These are phyloP conservation scores for Geranomyces variabilis DNA, from an alignment of 192 early-diverging fungal species.

Conservation along the genomic window DNA sequence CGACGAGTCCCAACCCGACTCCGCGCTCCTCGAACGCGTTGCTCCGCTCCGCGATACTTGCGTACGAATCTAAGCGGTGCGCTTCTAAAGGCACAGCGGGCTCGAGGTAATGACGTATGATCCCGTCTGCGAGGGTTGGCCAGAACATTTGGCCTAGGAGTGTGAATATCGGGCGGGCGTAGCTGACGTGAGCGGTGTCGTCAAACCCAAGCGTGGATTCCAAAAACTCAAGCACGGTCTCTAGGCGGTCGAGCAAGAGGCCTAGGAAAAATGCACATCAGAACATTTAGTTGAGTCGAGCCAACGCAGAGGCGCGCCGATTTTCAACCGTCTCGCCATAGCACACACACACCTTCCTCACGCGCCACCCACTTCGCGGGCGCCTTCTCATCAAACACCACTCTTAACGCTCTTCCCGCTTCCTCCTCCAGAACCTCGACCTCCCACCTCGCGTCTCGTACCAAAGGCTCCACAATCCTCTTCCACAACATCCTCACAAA, in stretches of 20 bases:
- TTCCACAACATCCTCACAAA: conserved; percentile 26
- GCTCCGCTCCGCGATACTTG: neutral
- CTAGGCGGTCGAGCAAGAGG: neutral
- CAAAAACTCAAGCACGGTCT: neutral
- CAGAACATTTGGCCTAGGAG: conserved; percentile 16
- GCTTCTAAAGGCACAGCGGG: conserved; percentile 7
- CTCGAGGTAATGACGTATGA: conserved; percentile 18
- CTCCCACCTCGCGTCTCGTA: conserved; percentile 23
- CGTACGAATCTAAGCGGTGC: neutral
- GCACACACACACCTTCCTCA: neutral
- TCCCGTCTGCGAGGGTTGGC: neutral
- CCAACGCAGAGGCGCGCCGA: too few species aligned
- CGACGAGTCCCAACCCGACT: neutral
- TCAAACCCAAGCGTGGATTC: neutral
- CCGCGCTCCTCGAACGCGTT: neutral
- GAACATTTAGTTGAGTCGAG: too few species aligned
- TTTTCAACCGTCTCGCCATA: too few species aligned
- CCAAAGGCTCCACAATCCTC: conserved; percentile 10
- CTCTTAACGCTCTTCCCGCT: neutral
- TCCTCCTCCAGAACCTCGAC: neutral
- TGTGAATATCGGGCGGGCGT: neutral
- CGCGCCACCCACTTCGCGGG: neutral
- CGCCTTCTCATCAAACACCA: neutral
- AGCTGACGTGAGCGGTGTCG: neutral
- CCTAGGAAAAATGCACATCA: too few species aligned